phyloP scores from a whole-genome alignment of 2,329 filamentous ascomycete species.

The Aspergillus quadrilineatus region DNA sequence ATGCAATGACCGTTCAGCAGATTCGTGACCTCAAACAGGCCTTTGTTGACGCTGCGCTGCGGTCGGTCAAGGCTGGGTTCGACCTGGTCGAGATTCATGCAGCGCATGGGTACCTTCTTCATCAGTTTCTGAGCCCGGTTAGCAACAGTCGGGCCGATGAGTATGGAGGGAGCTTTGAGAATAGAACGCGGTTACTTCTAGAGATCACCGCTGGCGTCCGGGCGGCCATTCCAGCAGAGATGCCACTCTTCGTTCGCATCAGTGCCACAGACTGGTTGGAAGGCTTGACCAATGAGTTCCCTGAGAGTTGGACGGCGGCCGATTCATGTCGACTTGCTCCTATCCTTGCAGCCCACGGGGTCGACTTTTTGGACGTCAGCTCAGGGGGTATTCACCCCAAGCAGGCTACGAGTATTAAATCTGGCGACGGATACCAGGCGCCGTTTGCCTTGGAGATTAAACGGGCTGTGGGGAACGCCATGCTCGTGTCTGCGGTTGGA shows the following conservation, averaged over 20 bases:
- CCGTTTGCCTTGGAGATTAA: slow-evolving; percentile 26
- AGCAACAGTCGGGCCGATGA: slow-evolving; percentile 26
- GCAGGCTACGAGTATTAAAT: slow-evolving; percentile 16
- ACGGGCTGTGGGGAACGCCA: slow-evolving; percentile 21
- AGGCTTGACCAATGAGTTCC: neutral
- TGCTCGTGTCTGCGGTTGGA: slow-evolving; percentile 24
- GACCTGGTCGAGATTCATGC: slow-evolving; percentile 33
- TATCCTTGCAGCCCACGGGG: slow-evolving; percentile 14
- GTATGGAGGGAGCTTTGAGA: slow-evolving; percentile 22
- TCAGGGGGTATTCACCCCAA: slow-evolving; percentile 5
- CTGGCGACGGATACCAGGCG: slow-evolving; percentile 27
- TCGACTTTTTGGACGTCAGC: slow-evolving; percentile 7
- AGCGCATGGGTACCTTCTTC: slow-evolving; percentile 29
- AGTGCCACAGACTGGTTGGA: slow-evolving; percentile 64
- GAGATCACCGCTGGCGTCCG: slow-evolving; percentile 33
- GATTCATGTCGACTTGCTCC: neutral
- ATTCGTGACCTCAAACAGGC: slow-evolving; percentile 33
- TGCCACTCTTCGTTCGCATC: slow-evolving; percentile 60
- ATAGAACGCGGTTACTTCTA: slow-evolving; percentile 3
- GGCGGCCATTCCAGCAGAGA: slow-evolving; percentile 48
- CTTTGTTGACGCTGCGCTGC: slow-evolving; percentile 27
- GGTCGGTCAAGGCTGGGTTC: slow-evolving; percentile 35
- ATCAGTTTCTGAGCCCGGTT: slow-evolving; percentile 26
- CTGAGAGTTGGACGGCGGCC: neutral
- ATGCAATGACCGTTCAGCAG: slow-evolving; percentile 30